Evolutionary conservation across 2,329 filamentous ascomycete species (phyloP).

Genomic region (Sclerotinia glacialis): DNA sequence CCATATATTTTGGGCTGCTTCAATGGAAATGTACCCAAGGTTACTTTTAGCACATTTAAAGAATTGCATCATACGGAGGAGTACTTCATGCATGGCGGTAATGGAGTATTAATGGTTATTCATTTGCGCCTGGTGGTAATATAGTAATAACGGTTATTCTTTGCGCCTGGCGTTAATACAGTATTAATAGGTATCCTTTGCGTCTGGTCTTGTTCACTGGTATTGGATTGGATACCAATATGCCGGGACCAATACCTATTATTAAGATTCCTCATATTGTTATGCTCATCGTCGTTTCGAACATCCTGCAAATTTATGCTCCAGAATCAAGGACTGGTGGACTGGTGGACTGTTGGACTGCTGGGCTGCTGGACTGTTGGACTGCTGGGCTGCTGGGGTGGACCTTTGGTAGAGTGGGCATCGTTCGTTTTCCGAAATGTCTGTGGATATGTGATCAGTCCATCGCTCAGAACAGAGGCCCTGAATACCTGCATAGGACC

Average conservation of each 20-base stretch:
- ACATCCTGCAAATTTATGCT: background rate
- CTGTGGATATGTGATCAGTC: background rate
- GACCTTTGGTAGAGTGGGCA: background rate
- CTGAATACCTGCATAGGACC: too few species aligned
- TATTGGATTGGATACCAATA: background rate
- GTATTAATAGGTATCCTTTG: too few species aligned
- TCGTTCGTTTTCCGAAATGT: background rate
- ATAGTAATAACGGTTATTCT: background rate
- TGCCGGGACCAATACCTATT: background rate
- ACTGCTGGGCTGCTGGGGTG: too few species aligned
- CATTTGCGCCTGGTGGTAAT: too few species aligned
- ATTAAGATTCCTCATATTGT: background rate
- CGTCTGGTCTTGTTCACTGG: background rate
- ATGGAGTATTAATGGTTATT: too few species aligned
- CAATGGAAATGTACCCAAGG: background rate
- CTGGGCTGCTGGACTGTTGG: too few species aligned
- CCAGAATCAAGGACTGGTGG: background rate
- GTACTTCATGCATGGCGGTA: background rate
- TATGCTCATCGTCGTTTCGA: background rate
- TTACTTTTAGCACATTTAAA: too few species aligned
- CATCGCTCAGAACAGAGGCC: background rate
- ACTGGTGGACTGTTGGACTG: too few species aligned
- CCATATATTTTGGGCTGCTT: background rate
- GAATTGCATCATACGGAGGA: background rate
- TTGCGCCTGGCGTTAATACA: too few species aligned